A percentile compares a stretch with the other conserved stretches of the same genome.
phyloP scores from a whole-genome alignment of 257 asterid genomes.

The Capsicum pubescens region DNA sequence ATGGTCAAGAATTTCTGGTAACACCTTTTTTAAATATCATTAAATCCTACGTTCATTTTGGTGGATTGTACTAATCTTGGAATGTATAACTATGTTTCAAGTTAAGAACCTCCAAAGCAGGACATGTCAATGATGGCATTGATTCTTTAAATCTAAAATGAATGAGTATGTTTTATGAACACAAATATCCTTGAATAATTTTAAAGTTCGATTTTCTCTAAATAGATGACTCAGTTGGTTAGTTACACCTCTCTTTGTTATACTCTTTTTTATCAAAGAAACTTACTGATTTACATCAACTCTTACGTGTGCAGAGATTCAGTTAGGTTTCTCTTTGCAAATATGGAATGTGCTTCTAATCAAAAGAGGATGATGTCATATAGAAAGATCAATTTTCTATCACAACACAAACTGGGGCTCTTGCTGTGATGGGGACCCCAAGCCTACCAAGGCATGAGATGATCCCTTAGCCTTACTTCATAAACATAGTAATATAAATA shows the following conservation, averaged over 20 bases:
- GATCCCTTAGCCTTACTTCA: no score
- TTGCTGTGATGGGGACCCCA: no score
- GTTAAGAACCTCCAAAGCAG: background rate
- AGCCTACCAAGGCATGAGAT: no score
- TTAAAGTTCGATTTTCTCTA: background rate
- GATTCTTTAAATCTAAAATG: background rate
- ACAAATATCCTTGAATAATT: no score
- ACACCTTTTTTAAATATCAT: constrained; percentile 14
- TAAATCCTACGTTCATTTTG: background rate
- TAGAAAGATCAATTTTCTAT: background rate
- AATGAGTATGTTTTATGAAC: background rate
- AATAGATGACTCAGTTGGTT: background rate
- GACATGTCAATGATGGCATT: background rate
- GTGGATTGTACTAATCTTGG: background rate
- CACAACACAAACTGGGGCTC: no score
- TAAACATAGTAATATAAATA: no score
- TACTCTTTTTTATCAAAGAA: background rate
- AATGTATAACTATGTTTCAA: background rate
- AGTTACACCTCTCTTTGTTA: background rate
- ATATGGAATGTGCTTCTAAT: background rate
- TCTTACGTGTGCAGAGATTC: background rate
- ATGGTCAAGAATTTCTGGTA: constrained; percentile 33
- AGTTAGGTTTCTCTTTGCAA: background rate
- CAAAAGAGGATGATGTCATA: background rate
- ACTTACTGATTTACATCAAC: background rate